phyloP scores from a whole-genome alignment of 495 filamentous ascomycete genomes.

The Tuber brumale region DNA sequence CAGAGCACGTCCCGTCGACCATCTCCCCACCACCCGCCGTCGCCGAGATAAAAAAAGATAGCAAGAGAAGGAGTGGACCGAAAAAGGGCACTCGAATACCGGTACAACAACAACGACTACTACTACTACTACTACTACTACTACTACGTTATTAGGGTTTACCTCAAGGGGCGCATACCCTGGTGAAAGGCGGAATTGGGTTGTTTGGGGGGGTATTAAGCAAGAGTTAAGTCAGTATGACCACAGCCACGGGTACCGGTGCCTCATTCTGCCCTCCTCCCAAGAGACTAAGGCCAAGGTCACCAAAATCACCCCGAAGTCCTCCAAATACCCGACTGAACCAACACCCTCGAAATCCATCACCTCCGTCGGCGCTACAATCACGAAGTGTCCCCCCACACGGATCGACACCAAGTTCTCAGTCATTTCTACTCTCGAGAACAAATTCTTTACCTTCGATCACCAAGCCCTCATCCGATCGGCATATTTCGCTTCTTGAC shows the following conservation, averaged over 20 bases:
- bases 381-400: slow-evolving; percentile 22
- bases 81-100: neutral
- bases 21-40: neutral
- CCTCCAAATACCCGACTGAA: slow-evolving; percentile 21
- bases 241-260: slow-evolving; percentile 39
- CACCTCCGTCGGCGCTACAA: slow-evolving; percentile 22
- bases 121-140: too few species aligned
- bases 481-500: slow-evolving; percentile 29
- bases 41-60: neutral
- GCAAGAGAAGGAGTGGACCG: neutral
- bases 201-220: slow-evolving; percentile 24
- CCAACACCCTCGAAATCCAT: slow-evolving; percentile 29
- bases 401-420: slow-evolving; percentile 28
- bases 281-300: slow-evolving; percentile 38
- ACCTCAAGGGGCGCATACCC: slow-evolving; percentile 1
- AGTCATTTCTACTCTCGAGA: slow-evolving; percentile 37
- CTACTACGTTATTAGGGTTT: neutral
- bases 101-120: neutral
- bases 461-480: slow-evolving; percentile 18
- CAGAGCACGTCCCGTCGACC: neutral
- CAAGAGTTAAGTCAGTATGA: slow-evolving; percentile 31
- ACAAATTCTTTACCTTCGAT: slow-evolving; percentile 16
- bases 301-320: slow-evolving; percentile 35
- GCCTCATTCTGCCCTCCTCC: slow-evolving; percentile 39
- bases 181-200: slow-evolving; percentile 24